These are phyloP conservation scores for Penicillium alfredii DNA, from an alignment of 495 filamentous ascomycete genomes.

Conservation along the genomic window DNA sequence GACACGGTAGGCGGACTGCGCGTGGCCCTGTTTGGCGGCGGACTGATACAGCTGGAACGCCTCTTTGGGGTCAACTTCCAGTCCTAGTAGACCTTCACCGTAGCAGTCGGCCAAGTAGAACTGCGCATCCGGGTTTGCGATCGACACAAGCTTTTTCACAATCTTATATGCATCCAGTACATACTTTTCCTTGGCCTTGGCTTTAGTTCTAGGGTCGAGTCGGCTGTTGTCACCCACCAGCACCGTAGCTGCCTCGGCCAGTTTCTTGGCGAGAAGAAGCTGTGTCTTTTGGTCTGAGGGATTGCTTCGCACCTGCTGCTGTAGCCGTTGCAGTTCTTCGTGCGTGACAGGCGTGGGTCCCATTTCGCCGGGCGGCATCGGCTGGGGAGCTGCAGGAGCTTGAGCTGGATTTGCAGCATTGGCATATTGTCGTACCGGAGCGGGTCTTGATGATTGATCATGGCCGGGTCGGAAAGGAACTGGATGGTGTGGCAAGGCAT, in stretches of 20 bases:
- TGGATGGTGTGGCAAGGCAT: conserved; percentile 71
- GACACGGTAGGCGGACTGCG: conserved; percentile 82
- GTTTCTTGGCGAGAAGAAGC: conserved; percentile 71
- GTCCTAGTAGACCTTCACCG: conserved; percentile 64
- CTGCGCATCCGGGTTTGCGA: conserved; percentile 72
- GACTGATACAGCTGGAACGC: conserved; percentile 91
- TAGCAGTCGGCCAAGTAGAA: conserved; percentile 91
- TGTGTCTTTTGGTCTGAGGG: conserved; percentile 65
- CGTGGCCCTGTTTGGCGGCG: conserved; percentile 82
- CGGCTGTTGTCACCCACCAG: conserved; percentile 62
- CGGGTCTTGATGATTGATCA: conserved; percentile 53
- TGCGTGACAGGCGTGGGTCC: conserved; percentile 57
- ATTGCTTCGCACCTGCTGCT: conserved; percentile 57
- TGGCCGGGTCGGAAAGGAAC: conserved; percentile 73
- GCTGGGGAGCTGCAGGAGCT: conserved; percentile 29
- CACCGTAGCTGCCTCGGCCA: conserved; percentile 76
- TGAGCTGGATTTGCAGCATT: conserved; percentile 30
- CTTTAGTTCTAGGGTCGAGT: conserved; percentile 67
- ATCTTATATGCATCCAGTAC: conserved; percentile 81
- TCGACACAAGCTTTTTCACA: conserved; percentile 73
- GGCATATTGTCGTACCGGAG: conserved; percentile 69
- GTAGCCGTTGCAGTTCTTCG: conserved; percentile 70
- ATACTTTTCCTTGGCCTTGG: conserved; percentile 77
- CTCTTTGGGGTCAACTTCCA: conserved; percentile 77
- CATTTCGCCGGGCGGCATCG: conserved; percentile 20